phyloP scores from a whole-genome alignment of 164 flowering plant species.

The Magnolia sinica region DNA sequence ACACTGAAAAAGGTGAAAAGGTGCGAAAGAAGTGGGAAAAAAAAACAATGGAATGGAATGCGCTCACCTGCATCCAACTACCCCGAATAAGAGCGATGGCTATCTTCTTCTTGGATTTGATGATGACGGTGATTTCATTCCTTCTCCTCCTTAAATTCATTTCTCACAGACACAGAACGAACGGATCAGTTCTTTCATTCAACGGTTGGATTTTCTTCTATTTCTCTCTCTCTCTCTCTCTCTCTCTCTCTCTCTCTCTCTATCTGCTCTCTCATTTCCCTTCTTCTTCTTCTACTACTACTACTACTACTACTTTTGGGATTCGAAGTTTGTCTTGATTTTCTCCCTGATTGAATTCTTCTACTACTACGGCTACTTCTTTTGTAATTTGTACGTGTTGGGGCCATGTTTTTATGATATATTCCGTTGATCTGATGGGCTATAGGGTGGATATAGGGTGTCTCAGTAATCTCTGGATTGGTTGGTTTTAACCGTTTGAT shows the following conservation, averaged over 20 bases:
- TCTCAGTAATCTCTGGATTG: too few species aligned
- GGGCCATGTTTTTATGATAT: too few species aligned
- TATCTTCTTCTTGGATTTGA: not conserved
- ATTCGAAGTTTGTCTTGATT: too few species aligned
- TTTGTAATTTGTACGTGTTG: too few species aligned
- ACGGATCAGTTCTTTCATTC: not conserved
- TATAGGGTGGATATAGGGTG: too few species aligned
- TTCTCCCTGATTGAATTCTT: too few species aligned
- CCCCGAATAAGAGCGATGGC: not conserved
- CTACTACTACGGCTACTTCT: too few species aligned
- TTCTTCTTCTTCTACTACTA: not conserved
- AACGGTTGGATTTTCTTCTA: too few species aligned
- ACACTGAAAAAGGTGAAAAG: too few species aligned
- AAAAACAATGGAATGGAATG: not conserved
- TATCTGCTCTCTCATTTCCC: not conserved
- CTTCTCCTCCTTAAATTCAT: not conserved
- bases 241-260: not conserved
- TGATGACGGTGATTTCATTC: not conserved
- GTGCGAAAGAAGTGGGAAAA: not conserved
- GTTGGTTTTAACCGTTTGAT: too few species aligned
- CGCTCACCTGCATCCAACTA: not conserved
- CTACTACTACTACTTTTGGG: too few species aligned
- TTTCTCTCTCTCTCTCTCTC: not conserved
- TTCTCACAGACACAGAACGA: not conserved
- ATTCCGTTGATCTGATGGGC: too few species aligned